These are phyloP conservation scores for Brassica rapa DNA, from an alignment of 345 rosid species.

Conservation along the genomic window DNA sequence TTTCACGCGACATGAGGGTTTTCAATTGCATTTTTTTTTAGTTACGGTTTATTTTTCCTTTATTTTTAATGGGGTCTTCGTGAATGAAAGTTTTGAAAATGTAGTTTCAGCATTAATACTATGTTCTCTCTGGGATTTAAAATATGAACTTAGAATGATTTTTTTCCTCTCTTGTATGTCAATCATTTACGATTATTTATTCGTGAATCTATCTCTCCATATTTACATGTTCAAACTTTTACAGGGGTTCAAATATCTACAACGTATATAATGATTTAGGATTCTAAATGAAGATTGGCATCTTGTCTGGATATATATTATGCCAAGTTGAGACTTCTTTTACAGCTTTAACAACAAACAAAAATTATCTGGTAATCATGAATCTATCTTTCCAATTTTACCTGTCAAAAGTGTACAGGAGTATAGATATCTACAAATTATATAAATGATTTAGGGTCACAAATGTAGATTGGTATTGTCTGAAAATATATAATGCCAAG, in stretches of 20 bases:
- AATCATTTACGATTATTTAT: background rate
- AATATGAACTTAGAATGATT: background rate
- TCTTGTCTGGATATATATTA: background rate
- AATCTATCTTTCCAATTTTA: background rate
- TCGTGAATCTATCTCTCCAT: background rate
- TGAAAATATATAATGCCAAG: conserved; percentile 4
- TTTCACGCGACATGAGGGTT: no score
- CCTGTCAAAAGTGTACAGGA: background rate
- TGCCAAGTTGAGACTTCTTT: background rate
- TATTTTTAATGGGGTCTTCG: no score
- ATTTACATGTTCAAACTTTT: background rate
- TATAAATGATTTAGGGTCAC: background rate
- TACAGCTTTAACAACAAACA: background rate
- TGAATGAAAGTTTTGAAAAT: no score
- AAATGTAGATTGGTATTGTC: conserved; percentile 11
- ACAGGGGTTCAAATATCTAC: background rate
- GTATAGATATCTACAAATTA: background rate
- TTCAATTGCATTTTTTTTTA: no score
- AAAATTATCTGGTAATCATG: background rate
- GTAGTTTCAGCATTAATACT: background rate
- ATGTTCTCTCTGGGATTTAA: background rate
- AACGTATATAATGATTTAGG: background rate
- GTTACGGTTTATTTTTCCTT: no score
- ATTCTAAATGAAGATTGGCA: background rate
- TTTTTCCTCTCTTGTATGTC: background rate